phyloP scores from a whole-genome alignment of 768 basidiomycete species.

The Boletus vinaceobasis region DNA sequence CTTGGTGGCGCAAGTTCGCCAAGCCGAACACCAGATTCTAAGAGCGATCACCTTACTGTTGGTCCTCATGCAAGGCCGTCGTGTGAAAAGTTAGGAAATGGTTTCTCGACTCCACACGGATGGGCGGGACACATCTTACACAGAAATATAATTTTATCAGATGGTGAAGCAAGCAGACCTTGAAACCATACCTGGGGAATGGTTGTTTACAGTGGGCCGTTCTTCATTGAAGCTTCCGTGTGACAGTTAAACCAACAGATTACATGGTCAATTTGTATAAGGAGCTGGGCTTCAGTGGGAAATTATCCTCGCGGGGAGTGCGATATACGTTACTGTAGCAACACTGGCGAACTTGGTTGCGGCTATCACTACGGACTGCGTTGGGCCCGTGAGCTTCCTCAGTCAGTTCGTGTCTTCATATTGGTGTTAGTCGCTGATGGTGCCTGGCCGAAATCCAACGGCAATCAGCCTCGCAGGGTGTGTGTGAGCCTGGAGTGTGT shows the following conservation, averaged over 20 bases:
- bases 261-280: not conserved
- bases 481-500: not conserved
- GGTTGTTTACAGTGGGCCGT: too few relatives aligned
- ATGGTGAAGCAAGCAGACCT: not conserved
- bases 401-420: too few relatives aligned
- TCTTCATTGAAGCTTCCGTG: not conserved
- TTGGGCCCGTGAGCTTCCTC: too few relatives aligned
- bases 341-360: too few relatives aligned
- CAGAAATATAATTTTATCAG: not conserved
- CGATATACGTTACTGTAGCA: too few relatives aligned
- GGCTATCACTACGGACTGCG: too few relatives aligned
- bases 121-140: not conserved
- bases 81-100: too few relatives aligned
- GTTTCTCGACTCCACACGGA: not conserved
- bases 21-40: too few relatives aligned
- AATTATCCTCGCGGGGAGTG: not conserved
- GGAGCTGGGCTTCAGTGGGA: not conserved
- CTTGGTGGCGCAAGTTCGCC: not conserved
- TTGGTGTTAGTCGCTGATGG: not conserved
- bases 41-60: too few relatives aligned
- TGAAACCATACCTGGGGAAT: not conserved
- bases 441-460: not conserved
- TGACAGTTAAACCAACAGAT: not conserved
- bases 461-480: not conserved
- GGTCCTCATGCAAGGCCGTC: too few relatives aligned